Percentiles rank a stretch among this genome's conserved stretches.
phyloP scores from a whole-genome alignment of 192 early-diverging fungal species.

The Phycomyces blakesleeanus region DNA sequence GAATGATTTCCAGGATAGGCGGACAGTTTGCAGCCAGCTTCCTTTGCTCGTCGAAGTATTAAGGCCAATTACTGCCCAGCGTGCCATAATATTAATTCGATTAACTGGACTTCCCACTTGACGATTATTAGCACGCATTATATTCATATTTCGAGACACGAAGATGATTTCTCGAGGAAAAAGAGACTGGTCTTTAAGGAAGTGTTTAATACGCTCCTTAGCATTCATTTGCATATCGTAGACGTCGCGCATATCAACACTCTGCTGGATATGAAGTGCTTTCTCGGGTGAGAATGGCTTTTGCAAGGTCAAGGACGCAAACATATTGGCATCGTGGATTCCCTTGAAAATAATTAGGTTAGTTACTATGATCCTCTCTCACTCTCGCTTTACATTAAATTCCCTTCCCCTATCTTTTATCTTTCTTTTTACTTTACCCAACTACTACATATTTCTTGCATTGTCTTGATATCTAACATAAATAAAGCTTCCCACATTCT shows the following conservation, averaged over 20 bases:
- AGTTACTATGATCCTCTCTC: too few species aligned
- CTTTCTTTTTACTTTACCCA: too few species aligned
- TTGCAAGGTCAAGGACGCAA: conserved; percentile 66
- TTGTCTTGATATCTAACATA: conserved; percentile 59
- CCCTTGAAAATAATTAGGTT: conserved; percentile 30
- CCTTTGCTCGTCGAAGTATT: conserved; percentile 11
- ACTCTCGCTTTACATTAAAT: too few species aligned
- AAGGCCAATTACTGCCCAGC: conserved; percentile 67
- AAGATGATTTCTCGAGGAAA: conserved; percentile 91
- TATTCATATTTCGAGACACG: conserved; percentile 84
- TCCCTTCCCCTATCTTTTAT: too few species aligned
- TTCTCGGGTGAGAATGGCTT: conserved; percentile 59
- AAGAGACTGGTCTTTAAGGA: conserved; percentile 62
- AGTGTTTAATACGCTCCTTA: conserved; percentile 68
- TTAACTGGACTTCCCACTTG: conserved; percentile 82
- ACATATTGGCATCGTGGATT: conserved; percentile 56
- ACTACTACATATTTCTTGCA: conserved; percentile 56
- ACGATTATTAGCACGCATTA: conserved; percentile 83
- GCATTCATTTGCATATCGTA: conserved; percentile 72
- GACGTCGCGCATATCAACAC: conserved; percentile 48
- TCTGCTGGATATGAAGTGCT: conserved; percentile 35
- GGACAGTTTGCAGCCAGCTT: not conserved
- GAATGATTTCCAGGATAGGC: conserved; percentile 17
- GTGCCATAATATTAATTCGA: conserved; percentile 80
- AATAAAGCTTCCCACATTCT: conserved; percentile 84